phyloP scores from a whole-genome alignment of 164 flowering plant genomes.

The Aristolochia fimbriata region DNA sequence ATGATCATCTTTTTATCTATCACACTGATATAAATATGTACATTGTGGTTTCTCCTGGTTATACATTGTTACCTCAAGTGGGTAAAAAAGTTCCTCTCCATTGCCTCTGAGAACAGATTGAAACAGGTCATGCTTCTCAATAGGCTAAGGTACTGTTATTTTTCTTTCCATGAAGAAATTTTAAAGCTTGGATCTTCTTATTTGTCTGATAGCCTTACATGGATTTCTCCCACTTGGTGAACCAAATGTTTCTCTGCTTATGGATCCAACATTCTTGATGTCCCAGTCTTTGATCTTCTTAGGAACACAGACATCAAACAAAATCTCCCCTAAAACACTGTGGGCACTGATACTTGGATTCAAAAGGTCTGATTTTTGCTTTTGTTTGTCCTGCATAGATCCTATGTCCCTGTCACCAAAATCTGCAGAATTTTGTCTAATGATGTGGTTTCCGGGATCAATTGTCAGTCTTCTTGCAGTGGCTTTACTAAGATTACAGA shows the following conservation, averaged over 20 bases:
- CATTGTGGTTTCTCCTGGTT: too few species aligned
- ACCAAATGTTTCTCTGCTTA: conserved; percentile 18
- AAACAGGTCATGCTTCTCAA: too few species aligned
- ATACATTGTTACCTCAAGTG: too few species aligned
- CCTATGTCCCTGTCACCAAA: conserved; percentile 43
- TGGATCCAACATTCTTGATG: conserved; percentile 27
- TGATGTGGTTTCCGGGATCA: conserved; percentile 42
- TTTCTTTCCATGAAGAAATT: neutral
- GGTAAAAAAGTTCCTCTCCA: too few species aligned
- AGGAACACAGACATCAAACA: conserved; percentile 83
- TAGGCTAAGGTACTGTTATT: neutral
- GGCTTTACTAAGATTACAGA: conserved; percentile 34
- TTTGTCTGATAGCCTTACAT: conserved; percentile 83
- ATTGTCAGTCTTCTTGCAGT: conserved; percentile 34
- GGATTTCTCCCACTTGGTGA: conserved; percentile 22
- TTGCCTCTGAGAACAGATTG: too few species aligned
- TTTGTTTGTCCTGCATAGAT: conserved; percentile 37
- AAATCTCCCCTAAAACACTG: conserved; percentile 80
- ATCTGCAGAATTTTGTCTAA: conserved; percentile 49
- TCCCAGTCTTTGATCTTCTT: conserved; percentile 89
- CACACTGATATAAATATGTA: too few species aligned
- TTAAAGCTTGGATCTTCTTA: conserved; percentile 66
- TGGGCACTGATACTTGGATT: conserved; percentile 47
- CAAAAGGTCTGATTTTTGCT: conserved; percentile 40
- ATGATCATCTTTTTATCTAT: too few species aligned